Percentiles rank a stretch among this genome's conserved stretches.
These are phyloP conservation scores for Dendrocalamus latiflorus DNA, from an alignment of 202 grass and related monocot species.

Conservation along the genomic window DNA sequence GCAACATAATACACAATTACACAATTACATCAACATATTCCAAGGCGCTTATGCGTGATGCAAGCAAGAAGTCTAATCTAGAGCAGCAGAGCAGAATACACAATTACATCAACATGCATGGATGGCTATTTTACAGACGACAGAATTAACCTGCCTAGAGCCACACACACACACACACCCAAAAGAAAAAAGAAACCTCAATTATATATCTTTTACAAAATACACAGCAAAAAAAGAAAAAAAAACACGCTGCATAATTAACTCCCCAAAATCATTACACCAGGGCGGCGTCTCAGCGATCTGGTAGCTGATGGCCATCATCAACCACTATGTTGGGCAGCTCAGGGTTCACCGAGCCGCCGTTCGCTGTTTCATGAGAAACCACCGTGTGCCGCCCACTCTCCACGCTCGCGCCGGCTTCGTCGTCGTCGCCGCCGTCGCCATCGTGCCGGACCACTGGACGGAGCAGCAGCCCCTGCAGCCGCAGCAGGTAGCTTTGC, in stretches of 20 bases:
- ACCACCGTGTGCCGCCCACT: conserved; percentile 7
- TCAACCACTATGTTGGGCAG: conserved; percentile 37
- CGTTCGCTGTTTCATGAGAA: conserved; percentile 3
- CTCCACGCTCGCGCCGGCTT: conserved; percentile 11
- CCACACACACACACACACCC: background rate
- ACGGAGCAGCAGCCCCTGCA: conserved; percentile 67
- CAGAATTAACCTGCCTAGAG: background rate
- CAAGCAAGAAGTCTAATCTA: background rate
- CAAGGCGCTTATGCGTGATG: background rate
- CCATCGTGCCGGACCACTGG: conserved; percentile 46
- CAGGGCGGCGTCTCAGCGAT: conserved; percentile 22
- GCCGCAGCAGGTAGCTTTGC: conserved; percentile 73
- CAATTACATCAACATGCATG: background rate
- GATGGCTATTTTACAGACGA: background rate
- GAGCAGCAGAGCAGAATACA: background rate
- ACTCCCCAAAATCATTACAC: background rate
- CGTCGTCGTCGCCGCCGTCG: too few relatives aligned
- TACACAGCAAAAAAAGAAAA: background rate
- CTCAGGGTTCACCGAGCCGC: conserved; percentile 18
- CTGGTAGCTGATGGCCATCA: conserved; percentile 30
- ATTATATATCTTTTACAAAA: background rate
- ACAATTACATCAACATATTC: too few relatives aligned
- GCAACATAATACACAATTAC: too few relatives aligned
- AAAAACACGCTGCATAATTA: background rate
- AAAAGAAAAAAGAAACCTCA: background rate